phyloP scores from a whole-genome alignment of 495 filamentous ascomycete species.

The Friedmanniomyces endolithicus region DNA sequence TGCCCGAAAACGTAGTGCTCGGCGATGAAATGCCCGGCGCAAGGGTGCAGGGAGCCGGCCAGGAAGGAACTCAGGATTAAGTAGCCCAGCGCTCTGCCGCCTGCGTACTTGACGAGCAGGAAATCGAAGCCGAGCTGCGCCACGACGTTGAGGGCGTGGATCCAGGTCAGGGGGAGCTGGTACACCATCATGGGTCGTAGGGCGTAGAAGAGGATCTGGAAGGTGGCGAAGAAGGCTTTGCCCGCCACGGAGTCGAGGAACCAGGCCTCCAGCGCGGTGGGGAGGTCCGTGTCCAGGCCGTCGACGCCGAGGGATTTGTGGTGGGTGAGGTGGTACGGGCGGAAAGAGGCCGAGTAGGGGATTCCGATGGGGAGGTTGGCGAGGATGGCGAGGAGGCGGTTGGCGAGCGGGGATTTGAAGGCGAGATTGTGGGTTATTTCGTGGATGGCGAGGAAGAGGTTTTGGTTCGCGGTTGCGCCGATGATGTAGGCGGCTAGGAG shows the following conservation, averaged over 20 bases:
- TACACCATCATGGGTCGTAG: constrained; percentile 95
- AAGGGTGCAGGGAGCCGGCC: constrained; percentile 85
- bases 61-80: constrained; percentile 79
- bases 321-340: constrained; percentile 98
- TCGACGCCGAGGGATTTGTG: constrained; percentile 97
- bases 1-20: constrained; percentile 97
- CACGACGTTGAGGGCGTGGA: constrained; percentile 70
- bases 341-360: constrained; percentile 92
- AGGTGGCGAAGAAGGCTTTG: constrained; percentile 98
- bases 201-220: constrained; percentile 99
- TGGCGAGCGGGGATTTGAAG: constrained; percentile 71
- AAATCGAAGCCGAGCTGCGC: constrained; percentile 70
- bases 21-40: constrained; percentile 95
- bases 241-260: constrained; percentile 93
- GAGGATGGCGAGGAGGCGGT: constrained; percentile 76
- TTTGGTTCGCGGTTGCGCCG: constrained; percentile 95
- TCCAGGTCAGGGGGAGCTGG: constrained; percentile 70
- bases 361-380: constrained; percentile 93
- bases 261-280: constrained; percentile 80
- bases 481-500: constrained; percentile 80
- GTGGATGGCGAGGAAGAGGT: constrained; percentile 96
- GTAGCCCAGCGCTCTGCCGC: constrained; percentile 56
- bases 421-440: constrained; percentile 98
- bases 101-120: constrained; percentile 45
- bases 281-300: constrained; percentile 91